A percentile compares a stretch with the other conserved stretches of the same genome.
Conservation (phyloP, 768 basidiomycete genomes). For the Albatrellus ellisii region DNA sequence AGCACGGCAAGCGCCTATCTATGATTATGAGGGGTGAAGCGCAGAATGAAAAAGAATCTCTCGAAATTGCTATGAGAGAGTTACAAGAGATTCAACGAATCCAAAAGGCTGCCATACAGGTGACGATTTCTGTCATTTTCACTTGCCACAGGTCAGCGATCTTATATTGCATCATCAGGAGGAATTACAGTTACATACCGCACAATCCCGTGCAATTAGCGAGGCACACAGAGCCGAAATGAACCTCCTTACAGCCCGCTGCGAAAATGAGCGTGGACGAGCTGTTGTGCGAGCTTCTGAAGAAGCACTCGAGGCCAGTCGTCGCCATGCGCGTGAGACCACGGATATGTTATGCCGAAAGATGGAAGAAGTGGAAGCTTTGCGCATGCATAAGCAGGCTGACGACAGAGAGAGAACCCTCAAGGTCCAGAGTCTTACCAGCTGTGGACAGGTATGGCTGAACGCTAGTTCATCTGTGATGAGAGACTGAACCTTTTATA, state of each 20-base stretch:
- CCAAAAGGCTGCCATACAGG: slow-evolving; percentile 56
- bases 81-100: slow-evolving; percentile 54
- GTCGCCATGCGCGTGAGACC: slow-evolving; percentile 39
- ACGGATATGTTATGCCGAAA: slow-evolving; percentile 57
- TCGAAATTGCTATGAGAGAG: slow-evolving; percentile 48
- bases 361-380: slow-evolving; percentile 56
- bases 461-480: background rate
- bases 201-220: slow-evolving; percentile 38
- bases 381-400: slow-evolving; percentile 49
- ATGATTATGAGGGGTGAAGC: slow-evolving; percentile 63
- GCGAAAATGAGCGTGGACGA: slow-evolving; percentile 15
- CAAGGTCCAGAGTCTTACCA: slow-evolving; percentile 6
- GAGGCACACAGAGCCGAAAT: slow-evolving; percentile 53
- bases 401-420: slow-evolving; percentile 32
- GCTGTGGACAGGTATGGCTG: slow-evolving; percentile 7
- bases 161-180: slow-evolving; percentile 21
- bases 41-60: slow-evolving; percentile 49
- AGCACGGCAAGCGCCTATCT: slow-evolving; percentile 45
- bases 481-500: too few relatives aligned
- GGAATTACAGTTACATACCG: slow-evolving; percentile 42
- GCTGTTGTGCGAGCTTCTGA: slow-evolving; percentile 26
- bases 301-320: slow-evolving; percentile 35
- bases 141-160: too few relatives aligned
- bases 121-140: slow-evolving; percentile 11
- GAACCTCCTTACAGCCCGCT: slow-evolving; percentile 43